A percentile compares a stretch with the other conserved stretches of the same genome.
phyloP scores from a whole-genome alignment of 495 filamentous ascomycete genomes.

The Aspergillus asperescens region DNA sequence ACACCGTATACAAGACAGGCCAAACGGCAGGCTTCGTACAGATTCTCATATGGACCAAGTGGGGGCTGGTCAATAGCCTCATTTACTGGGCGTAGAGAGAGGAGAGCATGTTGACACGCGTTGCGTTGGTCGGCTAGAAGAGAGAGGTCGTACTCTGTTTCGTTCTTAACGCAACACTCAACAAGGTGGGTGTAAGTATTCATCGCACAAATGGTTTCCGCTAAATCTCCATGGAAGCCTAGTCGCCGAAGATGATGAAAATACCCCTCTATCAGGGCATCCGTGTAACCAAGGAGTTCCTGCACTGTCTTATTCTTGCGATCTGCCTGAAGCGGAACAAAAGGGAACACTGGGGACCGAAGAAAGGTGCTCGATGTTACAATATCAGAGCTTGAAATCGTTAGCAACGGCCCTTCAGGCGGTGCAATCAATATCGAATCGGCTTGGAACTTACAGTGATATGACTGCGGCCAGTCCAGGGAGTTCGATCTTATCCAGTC shows the following conservation, averaged over 20 bases:
- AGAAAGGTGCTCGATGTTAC: constrained; percentile 29
- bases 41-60: constrained; percentile 18
- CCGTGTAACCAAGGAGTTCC: constrained; percentile 25
- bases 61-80: too few species aligned
- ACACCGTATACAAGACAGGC: constrained; percentile 31
- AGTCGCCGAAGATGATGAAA: constrained; percentile 26
- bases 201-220: constrained; percentile 29
- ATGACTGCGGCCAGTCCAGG: constrained; percentile 31
- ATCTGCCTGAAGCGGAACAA: constrained; percentile 26
- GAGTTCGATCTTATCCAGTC: constrained; percentile 29
- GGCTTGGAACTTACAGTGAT: constrained; percentile 33
- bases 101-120: constrained; percentile 28
- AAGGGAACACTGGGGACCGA: constrained; percentile 29
- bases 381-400: constrained; percentile 31
- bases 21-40: constrained; percentile 37
- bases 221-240: constrained; percentile 30
- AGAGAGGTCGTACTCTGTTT: constrained; percentile 14
- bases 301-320: constrained; percentile 22
- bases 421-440: too few species aligned
- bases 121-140: constrained; percentile 37
- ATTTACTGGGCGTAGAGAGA: constrained; percentile 29
- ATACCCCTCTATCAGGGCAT: constrained; percentile 20
- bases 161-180: constrained; percentile 11
- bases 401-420: too few species aligned
- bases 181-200: constrained; percentile 27